A percentile compares a stretch with the other conserved stretches of the same genome.
Evolutionary conservation across 495 filamentous ascomycete genomes (phyloP).

Genomic region (Ramalina peruviana): DNA sequence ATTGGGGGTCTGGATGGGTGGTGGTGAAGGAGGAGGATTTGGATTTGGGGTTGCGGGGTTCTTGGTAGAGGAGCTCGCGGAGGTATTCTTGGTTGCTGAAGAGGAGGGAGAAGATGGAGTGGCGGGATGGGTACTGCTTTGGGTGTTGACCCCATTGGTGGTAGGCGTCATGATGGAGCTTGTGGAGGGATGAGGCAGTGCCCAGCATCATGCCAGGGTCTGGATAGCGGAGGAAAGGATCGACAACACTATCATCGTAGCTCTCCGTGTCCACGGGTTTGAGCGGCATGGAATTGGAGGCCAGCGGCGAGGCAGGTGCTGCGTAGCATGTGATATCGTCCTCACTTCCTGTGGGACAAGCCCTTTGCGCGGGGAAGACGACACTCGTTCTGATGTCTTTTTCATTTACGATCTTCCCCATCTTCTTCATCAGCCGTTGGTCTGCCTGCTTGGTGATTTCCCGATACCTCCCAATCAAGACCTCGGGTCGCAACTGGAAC

Average conservation of each 20-base stretch:
- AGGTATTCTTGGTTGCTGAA: constrained; percentile 45
- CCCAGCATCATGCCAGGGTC: constrained; percentile 40
- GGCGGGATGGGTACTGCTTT: constrained; percentile 26
- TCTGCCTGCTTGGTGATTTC: constrained; percentile 34
- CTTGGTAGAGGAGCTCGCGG: constrained; percentile 35
- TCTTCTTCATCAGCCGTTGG: constrained; percentile 25
- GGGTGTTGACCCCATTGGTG: constrained; percentile 25
- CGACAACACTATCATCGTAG: constrained; percentile 29
- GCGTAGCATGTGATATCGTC: constrained; percentile 13
- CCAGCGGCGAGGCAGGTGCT: constrained; percentile 34
- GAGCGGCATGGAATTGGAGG: constrained; percentile 34
- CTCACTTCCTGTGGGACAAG: constrained; percentile 20
- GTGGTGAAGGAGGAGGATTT: constrained; percentile 21
- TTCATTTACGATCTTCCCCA: constrained; percentile 22
- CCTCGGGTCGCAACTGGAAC: constrained; percentile 48
- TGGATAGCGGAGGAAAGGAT: constrained; percentile 37
- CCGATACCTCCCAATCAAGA: constrained; percentile 43
- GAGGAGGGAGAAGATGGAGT: constrained; percentile 39
- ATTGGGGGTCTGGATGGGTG: not conserved
- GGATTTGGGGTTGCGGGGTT: constrained; percentile 23
- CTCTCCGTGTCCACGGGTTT: constrained; percentile 37
- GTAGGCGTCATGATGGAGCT: constrained; percentile 34
- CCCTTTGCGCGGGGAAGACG: constrained; percentile 47
- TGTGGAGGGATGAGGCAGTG: constrained; percentile 32
- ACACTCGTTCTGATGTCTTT: constrained; percentile 28